phyloP scores from a whole-genome alignment of 129 eudicot genomes.

The Pulicaria dysenterica region DNA sequence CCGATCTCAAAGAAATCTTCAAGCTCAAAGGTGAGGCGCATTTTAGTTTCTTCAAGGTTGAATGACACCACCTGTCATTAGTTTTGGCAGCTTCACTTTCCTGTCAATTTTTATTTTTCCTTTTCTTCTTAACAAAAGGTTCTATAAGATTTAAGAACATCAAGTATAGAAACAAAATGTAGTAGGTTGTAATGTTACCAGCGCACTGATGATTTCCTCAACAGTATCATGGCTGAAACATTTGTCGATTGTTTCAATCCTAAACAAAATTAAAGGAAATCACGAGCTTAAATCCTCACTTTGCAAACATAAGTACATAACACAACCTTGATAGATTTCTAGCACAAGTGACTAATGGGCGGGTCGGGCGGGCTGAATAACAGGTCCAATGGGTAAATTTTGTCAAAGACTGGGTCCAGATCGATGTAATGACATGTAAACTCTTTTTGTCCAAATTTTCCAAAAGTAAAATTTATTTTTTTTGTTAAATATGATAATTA shows the following conservation, averaged over 20 bases:
- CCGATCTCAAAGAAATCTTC: conserved; percentile 84
- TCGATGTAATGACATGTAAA: too few species aligned
- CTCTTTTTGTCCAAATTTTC: too few species aligned
- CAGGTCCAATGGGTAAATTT: too few species aligned
- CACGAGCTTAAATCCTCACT: too few species aligned
- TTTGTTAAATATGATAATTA: too few species aligned
- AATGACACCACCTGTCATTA: conserved; percentile 59
- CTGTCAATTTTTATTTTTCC: conserved; percentile 28
- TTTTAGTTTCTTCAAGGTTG: conserved; percentile 54
- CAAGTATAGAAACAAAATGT: neutral
- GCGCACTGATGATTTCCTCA: conserved; percentile 70
- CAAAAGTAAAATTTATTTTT: too few species aligned
- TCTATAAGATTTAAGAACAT: neutral
- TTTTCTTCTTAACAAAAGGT: too few species aligned
- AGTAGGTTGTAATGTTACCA: conserved; percentile 38
- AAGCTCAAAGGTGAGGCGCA: conserved; percentile 77
- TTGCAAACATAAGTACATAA: too few species aligned
- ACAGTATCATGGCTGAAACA: conserved; percentile 78
- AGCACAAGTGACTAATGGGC: too few species aligned
- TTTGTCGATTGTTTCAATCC: conserved; percentile 59
- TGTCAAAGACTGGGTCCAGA: too few species aligned
- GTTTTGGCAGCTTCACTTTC: conserved; percentile 68
- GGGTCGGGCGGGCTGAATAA: too few species aligned
- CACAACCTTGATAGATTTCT: too few species aligned
- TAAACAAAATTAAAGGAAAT: conserved; percentile 27